A percentile compares a stretch with the other conserved stretches of the same genome.
Conservation (phyloP, 2,329 filamentous ascomycete genomes). For the Colletotrichum noveboracense region DNA sequence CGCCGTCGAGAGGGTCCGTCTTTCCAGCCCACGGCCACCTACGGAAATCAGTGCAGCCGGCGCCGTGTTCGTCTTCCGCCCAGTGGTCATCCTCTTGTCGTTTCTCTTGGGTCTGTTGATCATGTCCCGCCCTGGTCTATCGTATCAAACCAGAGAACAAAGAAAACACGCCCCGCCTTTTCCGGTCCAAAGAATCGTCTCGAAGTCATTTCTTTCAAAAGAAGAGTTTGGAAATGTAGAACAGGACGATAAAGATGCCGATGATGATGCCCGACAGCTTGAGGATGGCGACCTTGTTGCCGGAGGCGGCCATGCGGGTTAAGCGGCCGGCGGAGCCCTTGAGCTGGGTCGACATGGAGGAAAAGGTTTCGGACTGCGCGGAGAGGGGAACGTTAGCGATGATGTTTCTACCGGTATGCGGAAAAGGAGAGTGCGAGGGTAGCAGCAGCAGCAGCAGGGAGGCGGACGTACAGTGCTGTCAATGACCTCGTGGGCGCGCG, state of each 20-base stretch:
- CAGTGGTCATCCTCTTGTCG: background rate
- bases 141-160: background rate
- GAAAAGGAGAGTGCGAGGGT: background rate
- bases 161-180: background rate
- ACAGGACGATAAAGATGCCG: slow-evolving; percentile 74
- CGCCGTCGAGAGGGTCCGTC: background rate
- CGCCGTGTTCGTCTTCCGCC: background rate
- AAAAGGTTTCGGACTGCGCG: slow-evolving; percentile 85
- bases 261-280: slow-evolving; percentile 88
- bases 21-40: background rate
- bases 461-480: slow-evolving; percentile 75
- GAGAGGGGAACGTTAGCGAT: background rate
- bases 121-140: background rate
- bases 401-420: background rate
- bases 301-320: slow-evolving; percentile 87
- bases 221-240: slow-evolving; percentile 71
- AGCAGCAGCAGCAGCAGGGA: background rate
- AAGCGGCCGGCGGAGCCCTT: slow-evolving; percentile 84
- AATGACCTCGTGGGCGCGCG: slow-evolving; percentile 84
- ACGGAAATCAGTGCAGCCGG: background rate
- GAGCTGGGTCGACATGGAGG: slow-evolving; percentile 80
- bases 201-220: slow-evolving; percentile 45
- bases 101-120: background rate
- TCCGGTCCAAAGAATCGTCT: background rate
- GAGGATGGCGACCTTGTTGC: slow-evolving; percentile 89